A percentile compares a stretch with the other conserved stretches of the same genome.
These are phyloP conservation scores for Albizia julibrissin DNA, from an alignment of 306 rosid genomes.

Conservation along the genomic window DNA sequence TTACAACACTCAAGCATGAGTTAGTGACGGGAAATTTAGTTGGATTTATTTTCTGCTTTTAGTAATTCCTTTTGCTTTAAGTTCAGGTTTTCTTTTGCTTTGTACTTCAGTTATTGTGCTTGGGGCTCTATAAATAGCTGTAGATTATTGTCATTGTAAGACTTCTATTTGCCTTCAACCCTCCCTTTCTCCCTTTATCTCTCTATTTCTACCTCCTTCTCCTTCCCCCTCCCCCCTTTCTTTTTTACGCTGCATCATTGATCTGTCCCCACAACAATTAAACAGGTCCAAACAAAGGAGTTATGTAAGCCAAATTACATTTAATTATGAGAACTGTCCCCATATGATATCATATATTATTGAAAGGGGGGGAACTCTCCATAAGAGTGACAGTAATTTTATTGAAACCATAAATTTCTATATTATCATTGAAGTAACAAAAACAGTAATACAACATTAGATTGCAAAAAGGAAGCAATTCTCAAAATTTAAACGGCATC, in stretches of 20 bases:
- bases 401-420: not conserved
- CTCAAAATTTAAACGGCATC: constrained; percentile 7
- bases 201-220: not conserved
- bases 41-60: not conserved
- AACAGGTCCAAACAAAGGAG: not conserved
- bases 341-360: not conserved
- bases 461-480: not conserved
- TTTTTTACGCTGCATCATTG: not conserved
- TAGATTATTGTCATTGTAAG: not conserved
- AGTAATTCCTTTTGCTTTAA: not conserved
- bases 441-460: not conserved
- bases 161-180: not conserved
- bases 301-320: not conserved
- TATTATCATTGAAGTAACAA: not conserved
- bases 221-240: not conserved
- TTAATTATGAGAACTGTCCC: not conserved
- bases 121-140: not conserved
- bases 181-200: not conserved
- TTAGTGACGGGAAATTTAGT: not conserved
- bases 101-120: not conserved
- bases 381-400: not conserved
- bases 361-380: not conserved
- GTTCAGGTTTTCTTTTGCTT: not conserved
- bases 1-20: not conserved
- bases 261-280: not conserved